These are phyloP conservation scores for Warburgia ugandensis DNA, from an alignment of 164 flowering plant genomes.

Conservation along the genomic window DNA sequence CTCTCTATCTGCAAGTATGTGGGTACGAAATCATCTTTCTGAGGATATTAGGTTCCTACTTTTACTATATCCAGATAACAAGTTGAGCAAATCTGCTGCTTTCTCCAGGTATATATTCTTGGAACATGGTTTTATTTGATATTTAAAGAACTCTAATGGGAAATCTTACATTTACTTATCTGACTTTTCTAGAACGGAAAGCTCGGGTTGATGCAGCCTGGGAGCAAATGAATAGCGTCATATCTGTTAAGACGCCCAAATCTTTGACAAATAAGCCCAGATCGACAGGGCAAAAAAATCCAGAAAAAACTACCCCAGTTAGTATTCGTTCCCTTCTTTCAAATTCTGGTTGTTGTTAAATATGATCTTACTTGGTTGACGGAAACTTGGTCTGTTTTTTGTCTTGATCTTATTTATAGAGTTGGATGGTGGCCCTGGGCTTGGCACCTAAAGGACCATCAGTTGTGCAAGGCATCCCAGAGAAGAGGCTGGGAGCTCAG, in stretches of 20 bases:
- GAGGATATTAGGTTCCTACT: too few species aligned
- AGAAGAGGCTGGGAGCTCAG: constrained; percentile 18
- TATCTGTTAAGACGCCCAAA: constrained; percentile 32
- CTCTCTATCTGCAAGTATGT: too few species aligned
- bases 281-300: constrained; percentile 27
- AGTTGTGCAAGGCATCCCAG: constrained; percentile 12
- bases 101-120: too few species aligned
- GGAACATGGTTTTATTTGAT: too few species aligned
- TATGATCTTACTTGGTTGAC: not conserved
- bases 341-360: not conserved
- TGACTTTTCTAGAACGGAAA: constrained; percentile 55
- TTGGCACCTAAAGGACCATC: constrained; percentile 40
- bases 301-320: constrained; percentile 34
- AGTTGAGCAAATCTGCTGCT: too few species aligned
- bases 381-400: not conserved
- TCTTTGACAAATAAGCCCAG: constrained; percentile 25
- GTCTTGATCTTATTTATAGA: constrained; percentile 21
- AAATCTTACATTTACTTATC: too few species aligned
- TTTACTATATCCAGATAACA: too few species aligned
- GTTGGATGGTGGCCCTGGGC: constrained; percentile 74
- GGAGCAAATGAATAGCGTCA: constrained; percentile 80
- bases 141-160: too few species aligned
- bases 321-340: constrained; percentile 15
- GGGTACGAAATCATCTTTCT: too few species aligned
- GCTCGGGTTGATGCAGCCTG: constrained; percentile 72